Conservation (phyloP, 1,284 basidiomycete genomes). For the Austroboletus olivaceoglutinosus region DNA sequence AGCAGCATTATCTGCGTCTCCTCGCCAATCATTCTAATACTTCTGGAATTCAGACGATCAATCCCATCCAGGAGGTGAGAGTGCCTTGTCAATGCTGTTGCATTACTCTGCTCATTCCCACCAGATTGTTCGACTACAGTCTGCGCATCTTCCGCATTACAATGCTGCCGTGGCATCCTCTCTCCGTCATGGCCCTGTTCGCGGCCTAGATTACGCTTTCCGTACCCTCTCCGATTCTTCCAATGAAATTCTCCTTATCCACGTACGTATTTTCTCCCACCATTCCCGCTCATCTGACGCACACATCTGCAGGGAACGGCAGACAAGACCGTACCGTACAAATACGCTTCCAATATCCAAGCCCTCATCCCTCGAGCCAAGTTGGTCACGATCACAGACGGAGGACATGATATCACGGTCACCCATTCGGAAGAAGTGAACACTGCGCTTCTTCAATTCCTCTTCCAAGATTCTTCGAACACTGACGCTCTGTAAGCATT, state of each 20-base stretch:
- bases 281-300: not conserved
- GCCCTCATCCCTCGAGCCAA: constrained; percentile 51
- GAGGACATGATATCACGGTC: constrained; percentile 61
- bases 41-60: constrained; percentile 10
- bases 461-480: constrained; percentile 20
- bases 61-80: constrained; percentile 42
- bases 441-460: constrained; percentile 39
- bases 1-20: constrained; percentile 31
- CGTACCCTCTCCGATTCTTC: constrained; percentile 45
- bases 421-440: constrained; percentile 51
- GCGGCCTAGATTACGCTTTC: constrained; percentile 55
- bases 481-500: not conserved
- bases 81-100: not conserved
- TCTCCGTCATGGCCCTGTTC: constrained; percentile 67
- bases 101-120: not conserved
- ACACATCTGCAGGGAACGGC: constrained; percentile 53
- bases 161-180: constrained; percentile 72
- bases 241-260: constrained; percentile 58
- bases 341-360: constrained; percentile 55
- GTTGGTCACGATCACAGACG: constrained; percentile 57
- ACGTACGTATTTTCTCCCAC: constrained; percentile 43
- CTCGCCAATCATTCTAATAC: constrained; percentile 25
- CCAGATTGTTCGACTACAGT: constrained; percentile 67
- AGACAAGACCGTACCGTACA: constrained; percentile 62
- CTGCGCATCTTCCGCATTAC: constrained; percentile 68